Evolutionary conservation across 1,284 basidiomycete species (phyloP).

Genomic region (Xerocomus cyaneibrunnescens): DNA sequence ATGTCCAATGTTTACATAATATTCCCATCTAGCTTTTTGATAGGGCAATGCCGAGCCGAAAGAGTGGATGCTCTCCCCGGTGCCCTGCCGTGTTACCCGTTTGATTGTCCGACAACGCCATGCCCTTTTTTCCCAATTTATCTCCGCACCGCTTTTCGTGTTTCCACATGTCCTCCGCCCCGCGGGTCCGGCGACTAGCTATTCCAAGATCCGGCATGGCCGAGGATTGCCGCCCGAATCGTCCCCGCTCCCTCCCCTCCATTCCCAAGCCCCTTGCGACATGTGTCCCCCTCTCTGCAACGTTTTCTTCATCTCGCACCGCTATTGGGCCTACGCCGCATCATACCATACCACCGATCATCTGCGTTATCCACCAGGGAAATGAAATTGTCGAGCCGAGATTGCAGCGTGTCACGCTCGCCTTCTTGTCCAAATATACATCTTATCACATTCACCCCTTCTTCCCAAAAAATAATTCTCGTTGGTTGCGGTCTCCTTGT

Average conservation of each 20-base stretch:
- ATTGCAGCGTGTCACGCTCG: too few relatives aligned
- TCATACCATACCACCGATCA: constrained; percentile 28
- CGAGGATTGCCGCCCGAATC: constrained; percentile 23
- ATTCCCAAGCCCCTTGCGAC: constrained; percentile 19
- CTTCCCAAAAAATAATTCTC: constrained; percentile 7
- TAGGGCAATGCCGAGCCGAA: constrained; percentile 8
- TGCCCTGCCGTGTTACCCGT: constrained; percentile 23
- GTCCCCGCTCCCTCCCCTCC: constrained; percentile 10
- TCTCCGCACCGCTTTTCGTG: constrained; percentile 21
- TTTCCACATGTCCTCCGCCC: constrained; percentile 16
- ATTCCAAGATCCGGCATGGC: constrained; percentile 32
- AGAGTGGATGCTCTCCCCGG: constrained; percentile 20
- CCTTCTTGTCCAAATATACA: constrained; percentile 21
- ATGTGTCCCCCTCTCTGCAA: constrained; percentile 26
- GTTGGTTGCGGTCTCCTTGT: constrained; percentile 14
- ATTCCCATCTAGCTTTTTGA: constrained; percentile 22
- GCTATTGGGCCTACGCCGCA: constrained; percentile 28
- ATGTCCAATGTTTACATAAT: constrained; percentile 29
- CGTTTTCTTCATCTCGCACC: constrained; percentile 36
- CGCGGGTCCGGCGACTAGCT: constrained; percentile 30
- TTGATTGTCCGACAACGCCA: constrained; percentile 20
- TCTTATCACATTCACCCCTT: constrained; percentile 27
- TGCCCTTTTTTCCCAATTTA: constrained; percentile 22
- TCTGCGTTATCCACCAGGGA: constrained; percentile 16
- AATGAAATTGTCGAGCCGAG: too few relatives aligned